A percentile compares a stretch with the other conserved stretches of the same genome.
These are phyloP conservation scores for Rickenella mellea DNA, from an alignment of 768 basidiomycete species.

Conservation along the genomic window DNA sequence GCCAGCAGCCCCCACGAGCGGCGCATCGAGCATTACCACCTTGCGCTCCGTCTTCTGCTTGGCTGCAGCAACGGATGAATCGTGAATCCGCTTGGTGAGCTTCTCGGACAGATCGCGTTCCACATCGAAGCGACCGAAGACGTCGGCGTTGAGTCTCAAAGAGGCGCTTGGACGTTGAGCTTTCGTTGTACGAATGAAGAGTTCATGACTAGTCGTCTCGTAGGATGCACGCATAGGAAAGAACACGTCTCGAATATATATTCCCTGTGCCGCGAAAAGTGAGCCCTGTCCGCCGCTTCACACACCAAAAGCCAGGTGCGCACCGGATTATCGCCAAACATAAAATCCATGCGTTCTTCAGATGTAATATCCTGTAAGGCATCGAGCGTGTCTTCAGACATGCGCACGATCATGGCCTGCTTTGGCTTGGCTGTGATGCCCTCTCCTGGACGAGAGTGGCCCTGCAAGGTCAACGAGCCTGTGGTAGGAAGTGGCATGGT, in stretches of 20 bases:
- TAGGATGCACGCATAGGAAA: slow-evolving; percentile 46
- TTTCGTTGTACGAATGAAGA: slow-evolving; percentile 59
- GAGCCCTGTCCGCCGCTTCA: background rate
- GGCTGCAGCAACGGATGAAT: slow-evolving; percentile 25
- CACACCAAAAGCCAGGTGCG: background rate
- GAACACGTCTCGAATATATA: slow-evolving; percentile 55
- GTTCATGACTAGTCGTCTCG: slow-evolving; percentile 56
- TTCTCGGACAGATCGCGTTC: slow-evolving; percentile 47
- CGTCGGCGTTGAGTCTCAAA: slow-evolving; percentile 64
- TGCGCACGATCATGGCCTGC: slow-evolving; percentile 65
- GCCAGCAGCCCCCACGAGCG: slow-evolving; percentile 17
- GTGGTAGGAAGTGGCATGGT: slow-evolving; percentile 60
- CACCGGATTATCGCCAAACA: slow-evolving; percentile 58
- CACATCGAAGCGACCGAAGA: slow-evolving; percentile 64
- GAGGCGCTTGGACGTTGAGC: slow-evolving; percentile 50
- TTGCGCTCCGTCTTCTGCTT: slow-evolving; percentile 39
- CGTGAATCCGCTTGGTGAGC: slow-evolving; percentile 33
- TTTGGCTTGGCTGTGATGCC: slow-evolving; percentile 52
- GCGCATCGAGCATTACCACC: slow-evolving; percentile 32
- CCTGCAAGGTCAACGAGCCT: slow-evolving; percentile 47
- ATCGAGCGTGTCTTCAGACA: slow-evolving; percentile 65
- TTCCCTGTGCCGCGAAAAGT: slow-evolving; percentile 33
- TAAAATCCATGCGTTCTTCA: slow-evolving; percentile 35
- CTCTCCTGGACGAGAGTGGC: slow-evolving; percentile 46
- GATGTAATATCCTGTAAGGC: slow-evolving; percentile 30